Base-by-base conservation (phyloP, 495 filamentous ascomycete species). In the Talaromyces adpressus region DNA sequence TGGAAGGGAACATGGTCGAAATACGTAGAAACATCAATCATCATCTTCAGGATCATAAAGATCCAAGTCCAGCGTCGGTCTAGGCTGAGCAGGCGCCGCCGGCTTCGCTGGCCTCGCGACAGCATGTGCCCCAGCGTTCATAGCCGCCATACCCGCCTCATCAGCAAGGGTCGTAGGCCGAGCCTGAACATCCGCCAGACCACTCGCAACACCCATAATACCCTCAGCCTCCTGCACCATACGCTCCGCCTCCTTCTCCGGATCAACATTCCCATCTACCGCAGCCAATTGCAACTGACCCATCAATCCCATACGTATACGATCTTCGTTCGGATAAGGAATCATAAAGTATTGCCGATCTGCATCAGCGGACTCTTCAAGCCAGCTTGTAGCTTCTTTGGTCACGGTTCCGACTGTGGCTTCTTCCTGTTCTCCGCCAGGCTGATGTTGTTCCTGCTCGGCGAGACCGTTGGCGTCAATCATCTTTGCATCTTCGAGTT, bases 31-130 rank as follows among this genome's bases (percentile, higher is more conserved):
- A 11, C 29, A 53, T 49, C 41, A 62, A 25, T 80, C 77, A 61
- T 81, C 79, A 54, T 81, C 77, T 56, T 81, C 79, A 8, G 76
- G 73, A 62, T 81, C 77, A 57, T 79, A 79, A 49, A 81, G 66
- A 65, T 81, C 78, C 45, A 81, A 68, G 66, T 81, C 77, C 54
- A 80, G 59, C 20, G 67, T 72, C 6, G 73, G 72, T 65, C 75
- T 76, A 6, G 77, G 72, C 64, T 71, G 78, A 25, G 70, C 66
- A 16, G 69, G 27, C 23, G 62, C 66, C 22, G 67, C 67, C 47
- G 71, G 63, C 9, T 61, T 62, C 39, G 62, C 54, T 9, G 58
- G 65, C 16, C 12, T 16, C 9, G 58, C 12, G 2, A 20, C 22
- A 11, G 69, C 75, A n/a, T 67, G 62, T 11, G 75, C 73, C 1